Evolutionary conservation across 176 grass and related monocot genomes (phyloP).

Genomic region (Zoysia japonica): DNA sequence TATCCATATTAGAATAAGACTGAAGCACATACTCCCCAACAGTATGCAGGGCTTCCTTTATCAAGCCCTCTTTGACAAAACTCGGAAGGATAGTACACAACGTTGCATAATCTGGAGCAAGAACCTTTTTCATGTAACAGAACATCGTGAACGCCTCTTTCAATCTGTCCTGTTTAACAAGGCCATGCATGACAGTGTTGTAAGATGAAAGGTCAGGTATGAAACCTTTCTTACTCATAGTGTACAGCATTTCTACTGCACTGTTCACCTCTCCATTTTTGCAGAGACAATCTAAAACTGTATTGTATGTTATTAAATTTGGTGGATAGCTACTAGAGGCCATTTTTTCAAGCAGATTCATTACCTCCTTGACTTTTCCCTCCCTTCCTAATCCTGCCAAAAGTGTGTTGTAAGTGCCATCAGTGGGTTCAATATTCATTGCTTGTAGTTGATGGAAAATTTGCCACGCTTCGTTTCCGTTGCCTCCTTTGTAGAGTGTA

Average conservation of each 20-base stretch:
- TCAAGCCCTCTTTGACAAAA: slow-evolving; percentile 71
- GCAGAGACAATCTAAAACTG: slow-evolving; percentile 82
- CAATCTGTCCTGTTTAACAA: slow-evolving; percentile 78
- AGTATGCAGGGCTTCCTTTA: slow-evolving; percentile 64
- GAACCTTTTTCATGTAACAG: slow-evolving; percentile 89
- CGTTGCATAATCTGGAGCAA: slow-evolving; percentile 76
- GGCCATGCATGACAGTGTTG: slow-evolving; percentile 77
- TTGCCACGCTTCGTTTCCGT: slow-evolving; percentile 75
- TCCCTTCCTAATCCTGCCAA: slow-evolving; percentile 89
- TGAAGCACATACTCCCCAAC: slow-evolving; percentile 57
- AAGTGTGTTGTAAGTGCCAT: slow-evolving; percentile 82
- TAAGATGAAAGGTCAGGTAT: slow-evolving; percentile 85
- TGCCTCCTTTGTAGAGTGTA: slow-evolving; percentile 77
- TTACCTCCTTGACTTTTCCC: slow-evolving; percentile 73
- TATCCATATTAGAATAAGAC: slow-evolving; percentile 53
- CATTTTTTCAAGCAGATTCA: slow-evolving; percentile 77
- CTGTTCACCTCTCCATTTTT: slow-evolving; percentile 82
- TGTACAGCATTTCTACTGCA: slow-evolving; percentile 72
- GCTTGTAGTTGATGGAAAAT: slow-evolving; percentile 68
- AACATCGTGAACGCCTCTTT: slow-evolving; percentile 73
- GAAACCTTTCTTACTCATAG: slow-evolving; percentile 64
- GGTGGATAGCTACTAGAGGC: slow-evolving; percentile 50
- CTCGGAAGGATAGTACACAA: slow-evolving; percentile 73
- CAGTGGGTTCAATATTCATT: slow-evolving; percentile 72
- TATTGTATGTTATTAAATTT: slow-evolving; percentile 85